phyloP scores from a whole-genome alignment of 225 moss, liverwort and hornwort species.

The Marchantia polymorpha region DNA sequence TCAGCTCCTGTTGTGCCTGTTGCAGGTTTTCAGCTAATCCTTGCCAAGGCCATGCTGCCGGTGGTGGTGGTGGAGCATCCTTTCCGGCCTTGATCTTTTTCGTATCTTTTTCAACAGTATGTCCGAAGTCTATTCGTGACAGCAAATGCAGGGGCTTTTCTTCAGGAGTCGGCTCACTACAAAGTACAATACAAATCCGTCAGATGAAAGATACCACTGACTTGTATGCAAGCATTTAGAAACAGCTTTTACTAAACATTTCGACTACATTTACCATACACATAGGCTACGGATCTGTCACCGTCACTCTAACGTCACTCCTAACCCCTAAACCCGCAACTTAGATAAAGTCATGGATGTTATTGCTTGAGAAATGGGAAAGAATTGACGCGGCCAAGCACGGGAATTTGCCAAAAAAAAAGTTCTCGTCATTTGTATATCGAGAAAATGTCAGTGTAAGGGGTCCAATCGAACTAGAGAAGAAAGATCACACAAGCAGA shows the following conservation, averaged over 20 bases:
- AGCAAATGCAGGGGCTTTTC: slow-evolving; percentile 85
- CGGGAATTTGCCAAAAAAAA: no score
- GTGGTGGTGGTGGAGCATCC: slow-evolving; percentile 52
- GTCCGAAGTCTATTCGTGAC: slow-evolving; percentile 88
- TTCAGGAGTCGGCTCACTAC: slow-evolving; percentile 68
- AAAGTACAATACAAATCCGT: neutral
- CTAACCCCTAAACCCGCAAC: no score
- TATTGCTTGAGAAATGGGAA: no score
- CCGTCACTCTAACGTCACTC: no score
- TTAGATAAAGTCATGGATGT: no score
- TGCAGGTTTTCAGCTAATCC: slow-evolving; percentile 77
- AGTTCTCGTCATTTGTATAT: no score
- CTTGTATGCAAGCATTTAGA: neutral
- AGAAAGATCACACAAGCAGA: neutral
- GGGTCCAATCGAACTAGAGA: no score
- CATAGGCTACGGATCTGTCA: no score
- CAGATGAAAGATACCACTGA: neutral
- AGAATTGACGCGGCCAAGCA: no score
- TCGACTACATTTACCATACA: no score
- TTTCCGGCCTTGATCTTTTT: slow-evolving; percentile 82
- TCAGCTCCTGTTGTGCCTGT: slow-evolving; percentile 85
- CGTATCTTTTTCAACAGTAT: slow-evolving; percentile 50
- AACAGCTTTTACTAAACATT: no score
- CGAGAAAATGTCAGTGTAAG: no score
- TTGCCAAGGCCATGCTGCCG: slow-evolving; percentile 86